Conservation (phyloP, 306 rosid species). For the Fragaria nilgerrensis region DNA sequence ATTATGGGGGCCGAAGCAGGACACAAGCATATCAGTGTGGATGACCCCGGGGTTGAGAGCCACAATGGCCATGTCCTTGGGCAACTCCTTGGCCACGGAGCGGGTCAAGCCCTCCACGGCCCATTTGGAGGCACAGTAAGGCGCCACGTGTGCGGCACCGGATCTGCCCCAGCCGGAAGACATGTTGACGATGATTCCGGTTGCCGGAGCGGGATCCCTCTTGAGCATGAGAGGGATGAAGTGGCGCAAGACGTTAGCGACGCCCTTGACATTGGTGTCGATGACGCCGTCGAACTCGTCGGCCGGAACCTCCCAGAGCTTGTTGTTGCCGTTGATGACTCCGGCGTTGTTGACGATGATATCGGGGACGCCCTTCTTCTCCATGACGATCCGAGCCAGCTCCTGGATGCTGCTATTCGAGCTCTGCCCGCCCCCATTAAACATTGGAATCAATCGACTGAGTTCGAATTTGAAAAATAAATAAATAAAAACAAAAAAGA, state of each 20-base stretch:
- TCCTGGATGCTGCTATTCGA: conserved; percentile 55
- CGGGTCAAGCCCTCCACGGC: conserved; percentile 77
- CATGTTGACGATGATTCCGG: conserved; percentile 73
- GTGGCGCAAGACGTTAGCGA: conserved; percentile 71
- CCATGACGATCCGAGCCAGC: conserved; percentile 54
- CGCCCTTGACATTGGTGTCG: conserved; percentile 77
- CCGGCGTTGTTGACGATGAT: conserved; percentile 86
- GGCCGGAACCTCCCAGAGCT: conserved; percentile 78
- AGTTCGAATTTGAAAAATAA: not conserved
- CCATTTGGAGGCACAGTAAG: conserved; percentile 97
- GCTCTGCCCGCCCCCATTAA: conserved; percentile 27
- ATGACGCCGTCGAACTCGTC: conserved; percentile 72
- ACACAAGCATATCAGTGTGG: conserved; percentile 81
- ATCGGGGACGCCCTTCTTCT: conserved; percentile 60
- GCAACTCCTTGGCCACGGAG: conserved; percentile 80
- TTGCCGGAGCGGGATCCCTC: conserved; percentile 16
- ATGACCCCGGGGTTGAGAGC: conserved; percentile 88
- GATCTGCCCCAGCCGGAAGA: conserved; percentile 99
- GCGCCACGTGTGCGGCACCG: conserved; percentile 88
- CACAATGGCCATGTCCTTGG: conserved; percentile 74
- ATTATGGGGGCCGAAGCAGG: conserved; percentile 76
- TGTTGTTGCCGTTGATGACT: conserved; percentile 71
- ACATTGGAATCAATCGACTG: no score
- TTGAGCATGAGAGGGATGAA: conserved; percentile 70
- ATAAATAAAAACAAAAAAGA: not conserved